A percentile compares a stretch with the other conserved stretches of the same genome.
phyloP scores from a whole-genome alignment of 2,329 filamentous ascomycete genomes.

The Sclerotinia trifoliorum region DNA sequence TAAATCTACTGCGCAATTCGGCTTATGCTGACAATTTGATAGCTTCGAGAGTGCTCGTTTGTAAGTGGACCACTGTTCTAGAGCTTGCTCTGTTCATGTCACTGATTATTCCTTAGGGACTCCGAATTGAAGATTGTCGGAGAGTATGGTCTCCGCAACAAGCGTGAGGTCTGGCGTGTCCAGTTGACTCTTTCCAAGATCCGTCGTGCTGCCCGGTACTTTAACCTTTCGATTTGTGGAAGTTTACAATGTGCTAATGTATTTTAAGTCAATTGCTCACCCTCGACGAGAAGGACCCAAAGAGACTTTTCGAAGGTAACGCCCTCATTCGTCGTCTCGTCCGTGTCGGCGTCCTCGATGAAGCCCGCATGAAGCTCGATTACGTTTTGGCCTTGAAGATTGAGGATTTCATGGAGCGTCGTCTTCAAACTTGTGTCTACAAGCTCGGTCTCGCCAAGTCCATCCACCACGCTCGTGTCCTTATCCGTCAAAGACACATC shows the following conservation, averaged over 20 bases:
- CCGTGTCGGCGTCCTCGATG: constrained; percentile 98
- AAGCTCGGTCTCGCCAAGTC: constrained; percentile 99
- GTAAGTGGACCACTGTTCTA: constrained; percentile 99
- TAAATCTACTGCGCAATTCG: neutral
- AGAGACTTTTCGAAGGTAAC: constrained; percentile 99
- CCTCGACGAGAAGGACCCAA: constrained; percentile 99
- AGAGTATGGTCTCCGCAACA: constrained; percentile 99
- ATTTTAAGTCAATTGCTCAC: constrained; percentile 94
- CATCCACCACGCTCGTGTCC: constrained; percentile 99
- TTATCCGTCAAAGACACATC: constrained; percentile 99
- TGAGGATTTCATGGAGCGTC: constrained; percentile 99
- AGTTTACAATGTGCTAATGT: constrained; percentile 23
- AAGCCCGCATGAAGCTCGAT: constrained; percentile 99
- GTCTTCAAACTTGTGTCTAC: constrained; percentile 99
- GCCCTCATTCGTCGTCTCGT: constrained; percentile 99
- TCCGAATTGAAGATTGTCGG: constrained; percentile 99
- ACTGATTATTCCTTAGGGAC: constrained; percentile 80
- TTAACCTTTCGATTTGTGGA: neutral
- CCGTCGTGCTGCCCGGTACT: constrained; percentile 98
- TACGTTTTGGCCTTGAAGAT: constrained; percentile 99
- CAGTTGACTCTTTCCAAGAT: constrained; percentile 99
- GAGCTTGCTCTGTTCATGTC: constrained; percentile 99
- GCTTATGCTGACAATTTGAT: constrained; percentile 44
- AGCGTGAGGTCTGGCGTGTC: constrained; percentile 99
- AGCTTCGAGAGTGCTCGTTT: constrained; percentile 99